These are phyloP conservation scores for Thermochaetoides dissita DNA, from an alignment of 2,329 filamentous ascomycete genomes.

Conservation along the genomic window DNA sequence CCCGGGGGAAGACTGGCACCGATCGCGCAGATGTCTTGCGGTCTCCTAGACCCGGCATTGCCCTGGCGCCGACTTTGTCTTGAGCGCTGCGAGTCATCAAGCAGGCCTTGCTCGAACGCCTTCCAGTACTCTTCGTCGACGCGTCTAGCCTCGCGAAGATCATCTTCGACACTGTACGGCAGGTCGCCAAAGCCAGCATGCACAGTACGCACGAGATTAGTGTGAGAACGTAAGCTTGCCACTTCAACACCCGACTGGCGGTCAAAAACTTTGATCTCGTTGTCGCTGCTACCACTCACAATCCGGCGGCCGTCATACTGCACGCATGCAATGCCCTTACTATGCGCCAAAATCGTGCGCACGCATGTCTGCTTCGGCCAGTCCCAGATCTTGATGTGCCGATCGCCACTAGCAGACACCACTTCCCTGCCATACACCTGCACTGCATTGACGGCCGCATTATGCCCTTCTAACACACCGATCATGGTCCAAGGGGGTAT, in stretches of 20 bases:
- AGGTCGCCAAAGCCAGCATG: slow-evolving; percentile 89
- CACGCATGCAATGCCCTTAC: slow-evolving; percentile 92
- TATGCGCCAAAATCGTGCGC: slow-evolving; percentile 71
- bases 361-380: slow-evolving; percentile 64
- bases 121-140: slow-evolving; percentile 62
- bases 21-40: slow-evolving; percentile 62
- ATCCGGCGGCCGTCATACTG: slow-evolving; percentile 91
- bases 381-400: slow-evolving; percentile 89
- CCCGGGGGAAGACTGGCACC: slow-evolving; percentile 83
- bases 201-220: slow-evolving; percentile 77
- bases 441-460: slow-evolving; percentile 89
- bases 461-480: slow-evolving; percentile 68
- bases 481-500: slow-evolving; percentile 61
- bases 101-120: slow-evolving; percentile 37
- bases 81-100: slow-evolving; percentile 21
- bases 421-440: slow-evolving; percentile 77
- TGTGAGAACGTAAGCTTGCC: slow-evolving; percentile 70
- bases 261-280: slow-evolving; percentile 92
- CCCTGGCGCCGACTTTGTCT: slow-evolving; percentile 27
- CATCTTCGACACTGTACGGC: slow-evolving; percentile 62
- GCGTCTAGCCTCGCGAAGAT: slow-evolving; percentile 56
- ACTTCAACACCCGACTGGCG: slow-evolving; percentile 75
- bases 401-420: slow-evolving; percentile 88
- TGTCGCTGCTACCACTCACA: slow-evolving; percentile 90
- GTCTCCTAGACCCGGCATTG: slow-evolving; percentile 61